Evolutionary conservation across 129 eudicot genomes (phyloP), one percentile per base, ranked within the genome.

Genomic region (Tagetes erecta): DNA sequence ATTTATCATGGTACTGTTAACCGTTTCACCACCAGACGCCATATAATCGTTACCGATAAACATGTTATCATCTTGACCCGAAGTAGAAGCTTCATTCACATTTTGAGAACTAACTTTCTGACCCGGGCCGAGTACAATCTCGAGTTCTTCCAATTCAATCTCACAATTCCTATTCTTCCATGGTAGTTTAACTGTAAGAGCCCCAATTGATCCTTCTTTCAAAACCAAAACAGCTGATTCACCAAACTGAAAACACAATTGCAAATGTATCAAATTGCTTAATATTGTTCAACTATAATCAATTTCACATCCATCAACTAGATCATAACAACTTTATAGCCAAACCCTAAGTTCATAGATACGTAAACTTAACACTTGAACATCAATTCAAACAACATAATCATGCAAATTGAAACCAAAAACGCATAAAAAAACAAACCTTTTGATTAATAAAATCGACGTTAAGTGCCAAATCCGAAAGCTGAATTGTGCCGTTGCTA

Each of bases 111-210:
- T 77, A 12, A 36, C 73, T 7, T 39, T 73, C 58, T 45, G 78
- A 50, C 84, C 70, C 3, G 90, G 96, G 55, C 78, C 85, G 72
- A 95, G 87, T 75, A 91, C 92, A 64, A 95, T 53, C 78, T 95
- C 99, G 57, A 95, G 92, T 75, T 91, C 99, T 72, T 95, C 90
- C 59, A 95, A 77, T 79, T 88, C 99, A 11, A 95, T 77, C 55
- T 80, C 84, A 77, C 92, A 91, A 27, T 91, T 91, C 70, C 83
- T 79, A 68, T 84, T 85, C 77, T 81, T 91, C 97, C 99, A 88
- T 68, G 96, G 96, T 84, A 95, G 78, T 64, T 78, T 85, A 20
- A 83, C 87, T 8, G 82, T 77, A 5, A 95, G 68, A 56, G 96
- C 84, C 31, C 94, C 88, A 50, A 94, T 87, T 0, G 97, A 94